Evolutionary conservation across 768 basidiomycete genomes (phyloP).

Genomic region (Psilocybe azurescens): DNA sequence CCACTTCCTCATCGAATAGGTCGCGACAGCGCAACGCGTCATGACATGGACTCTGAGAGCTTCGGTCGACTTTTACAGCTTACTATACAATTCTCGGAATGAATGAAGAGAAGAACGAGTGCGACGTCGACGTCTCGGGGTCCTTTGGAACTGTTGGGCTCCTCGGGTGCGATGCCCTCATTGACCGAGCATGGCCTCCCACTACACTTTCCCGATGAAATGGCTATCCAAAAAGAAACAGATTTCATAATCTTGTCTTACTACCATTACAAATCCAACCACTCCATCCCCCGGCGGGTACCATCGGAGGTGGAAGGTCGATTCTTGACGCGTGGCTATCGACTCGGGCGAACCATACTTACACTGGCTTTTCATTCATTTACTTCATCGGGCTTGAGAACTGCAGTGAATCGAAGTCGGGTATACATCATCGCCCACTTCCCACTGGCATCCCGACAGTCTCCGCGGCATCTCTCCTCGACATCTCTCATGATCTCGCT

Average conservation of each 20-base stretch:
- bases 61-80: no score
- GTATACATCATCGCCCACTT: slow-evolving; percentile 79
- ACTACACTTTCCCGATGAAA: background rate
- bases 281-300: background rate
- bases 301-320: background rate
- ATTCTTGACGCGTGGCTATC: background rate
- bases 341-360: background rate
- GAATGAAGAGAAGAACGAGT: no score
- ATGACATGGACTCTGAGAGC: no score
- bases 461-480: slow-evolving; percentile 55
- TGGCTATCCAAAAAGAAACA: background rate
- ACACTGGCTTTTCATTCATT: background rate
- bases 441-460: slow-evolving; percentile 61
- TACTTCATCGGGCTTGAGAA: slow-evolving; percentile 32
- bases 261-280: background rate
- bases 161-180: background rate
- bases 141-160: no score
- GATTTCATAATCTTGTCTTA: background rate
- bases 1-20: no score
- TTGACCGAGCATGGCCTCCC: background rate
- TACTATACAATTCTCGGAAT: no score
- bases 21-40: no score
- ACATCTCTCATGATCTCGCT: slow-evolving; percentile 67
- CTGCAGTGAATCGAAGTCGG: slow-evolving; percentile 67
- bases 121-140: no score